Percentiles rank a stretch among this genome's conserved stretches.
phyloP scores from a whole-genome alignment of 257 asterid species.

The Lycium barbarum region DNA sequence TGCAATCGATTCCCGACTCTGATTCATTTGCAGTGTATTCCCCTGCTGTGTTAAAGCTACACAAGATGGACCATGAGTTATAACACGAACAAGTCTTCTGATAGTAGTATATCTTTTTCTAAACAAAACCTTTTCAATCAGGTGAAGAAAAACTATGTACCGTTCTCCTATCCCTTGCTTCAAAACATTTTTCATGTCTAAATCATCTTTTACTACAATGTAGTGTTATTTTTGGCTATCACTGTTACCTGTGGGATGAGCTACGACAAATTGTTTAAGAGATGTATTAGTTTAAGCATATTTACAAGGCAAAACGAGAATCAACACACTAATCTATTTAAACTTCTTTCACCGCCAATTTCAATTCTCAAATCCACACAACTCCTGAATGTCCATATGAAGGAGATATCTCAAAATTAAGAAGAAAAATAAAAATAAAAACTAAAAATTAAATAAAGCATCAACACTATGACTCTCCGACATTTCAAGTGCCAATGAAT shows the following conservation, averaged over 20 bases:
- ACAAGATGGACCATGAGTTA: too few relatives aligned
- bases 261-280: background rate
- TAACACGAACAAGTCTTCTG: too few relatives aligned
- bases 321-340: background rate
- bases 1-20: background rate
- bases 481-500: background rate
- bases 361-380: conserved; percentile 3
- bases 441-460: background rate
- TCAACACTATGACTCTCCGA: background rate
- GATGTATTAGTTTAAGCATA: too few relatives aligned
- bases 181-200: background rate
- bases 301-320: background rate
- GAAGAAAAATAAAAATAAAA: background rate
- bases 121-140: background rate
- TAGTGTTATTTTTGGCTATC: background rate
- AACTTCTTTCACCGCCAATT: background rate
- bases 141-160: background rate
- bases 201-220: background rate
- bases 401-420: background rate
- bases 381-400: background rate
- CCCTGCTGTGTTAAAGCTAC: background rate
- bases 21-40: background rate
- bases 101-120: background rate
- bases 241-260: background rate
- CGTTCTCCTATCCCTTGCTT: background rate